Base-by-base conservation (phyloP, 176 grass and related monocot species). In the Eremochloa ophiuroides region DNA sequence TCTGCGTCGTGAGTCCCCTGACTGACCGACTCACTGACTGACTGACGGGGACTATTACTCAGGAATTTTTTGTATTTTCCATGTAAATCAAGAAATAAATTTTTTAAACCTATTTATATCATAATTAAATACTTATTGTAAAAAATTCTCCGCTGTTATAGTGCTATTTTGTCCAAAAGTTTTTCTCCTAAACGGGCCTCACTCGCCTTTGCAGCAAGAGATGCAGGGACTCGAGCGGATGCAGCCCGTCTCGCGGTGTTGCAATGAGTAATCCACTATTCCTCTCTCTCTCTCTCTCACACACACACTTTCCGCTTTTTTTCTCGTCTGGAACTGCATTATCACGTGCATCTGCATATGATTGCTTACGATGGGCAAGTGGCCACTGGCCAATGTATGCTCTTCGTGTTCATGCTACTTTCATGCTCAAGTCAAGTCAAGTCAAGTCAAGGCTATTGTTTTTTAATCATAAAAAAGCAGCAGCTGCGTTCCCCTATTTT, bases 221-320 rank as follows among this genome's bases (percentile, higher is more conserved):
- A 80, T 97, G 47, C 94, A 89, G 69, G 92, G 91, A 26, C 86
- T 97, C 61, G 94, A 97, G 38, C 83, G 91, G 72, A 64, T 83
- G 64, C 94, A 91, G 75, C 91, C 91, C 75, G 88, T 97, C 79
- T 97, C 94, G 41, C 85, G 88, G 55, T 93, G 94, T 85, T 97
- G 94, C 94, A 93, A 97, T 85, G 94, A 97, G 94, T 97, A 91
- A 96, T 81, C 3, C 0, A 0, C 10, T 4, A n/a, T n/a, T n/a
- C n/a, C 38, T 15, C 67, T 17, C 67, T 7, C 60, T 28, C 13
- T 1, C 59, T 62, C 16, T 53, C 76, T 17, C 2, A n/a, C n/a
- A n/a, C n/a, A n/a, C 35, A 51, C 48, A 23, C 48, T 69, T 29
- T 30, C 20, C 23, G 29, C 40, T 42, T 31, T 29, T 31, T 29